These are phyloP conservation scores for Microbotryum saponariae DNA, from an alignment of 1,284 basidiomycete genomes.

Conservation along the genomic window DNA sequence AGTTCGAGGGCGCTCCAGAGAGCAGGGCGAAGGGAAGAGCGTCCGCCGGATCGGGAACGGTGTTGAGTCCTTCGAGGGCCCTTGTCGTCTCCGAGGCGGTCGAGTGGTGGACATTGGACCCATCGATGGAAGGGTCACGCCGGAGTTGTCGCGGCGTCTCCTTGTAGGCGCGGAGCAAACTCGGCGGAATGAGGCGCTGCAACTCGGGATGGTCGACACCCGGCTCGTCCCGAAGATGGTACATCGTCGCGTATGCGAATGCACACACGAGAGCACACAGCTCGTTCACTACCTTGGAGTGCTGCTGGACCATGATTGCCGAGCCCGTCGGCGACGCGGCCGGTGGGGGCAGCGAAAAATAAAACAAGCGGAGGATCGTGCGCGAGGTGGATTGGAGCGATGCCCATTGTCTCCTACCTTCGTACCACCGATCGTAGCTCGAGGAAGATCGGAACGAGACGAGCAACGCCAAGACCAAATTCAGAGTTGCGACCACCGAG, in stretches of 20 bases:
- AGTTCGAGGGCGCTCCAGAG: too few relatives aligned
- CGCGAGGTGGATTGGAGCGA: neutral
- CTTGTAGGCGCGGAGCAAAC: constrained; percentile 14
- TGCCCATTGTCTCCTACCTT: neutral
- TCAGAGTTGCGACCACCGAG: neutral
- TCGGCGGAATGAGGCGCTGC: constrained; percentile 12
- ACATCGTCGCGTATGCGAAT: constrained; percentile 27
- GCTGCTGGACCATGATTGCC: neutral
- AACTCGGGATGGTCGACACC: constrained; percentile 23
- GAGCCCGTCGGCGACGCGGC: neutral
- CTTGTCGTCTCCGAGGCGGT: constrained; percentile 13
- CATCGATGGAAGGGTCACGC: constrained; percentile 7
- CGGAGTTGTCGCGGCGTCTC: neutral
- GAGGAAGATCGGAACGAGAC: neutral
- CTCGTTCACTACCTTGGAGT: constrained; percentile 13
- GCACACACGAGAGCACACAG: constrained; percentile 19
- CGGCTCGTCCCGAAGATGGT: constrained; percentile 24
- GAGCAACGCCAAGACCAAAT: too few relatives aligned
- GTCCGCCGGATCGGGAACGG: constrained; percentile 3
- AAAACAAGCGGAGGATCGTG: neutral
- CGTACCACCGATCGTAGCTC: constrained; percentile 2
- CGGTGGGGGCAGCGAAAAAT: constrained; percentile 1
- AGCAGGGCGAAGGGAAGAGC: neutral
- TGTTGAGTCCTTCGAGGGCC: constrained; percentile 14
- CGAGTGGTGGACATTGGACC: constrained; percentile 4